Evolutionary conservation across 176 grass and related monocot genomes (phyloP), one percentile per base, ranked within the genome.

Genomic region (Tuctoria greenei): DNA sequence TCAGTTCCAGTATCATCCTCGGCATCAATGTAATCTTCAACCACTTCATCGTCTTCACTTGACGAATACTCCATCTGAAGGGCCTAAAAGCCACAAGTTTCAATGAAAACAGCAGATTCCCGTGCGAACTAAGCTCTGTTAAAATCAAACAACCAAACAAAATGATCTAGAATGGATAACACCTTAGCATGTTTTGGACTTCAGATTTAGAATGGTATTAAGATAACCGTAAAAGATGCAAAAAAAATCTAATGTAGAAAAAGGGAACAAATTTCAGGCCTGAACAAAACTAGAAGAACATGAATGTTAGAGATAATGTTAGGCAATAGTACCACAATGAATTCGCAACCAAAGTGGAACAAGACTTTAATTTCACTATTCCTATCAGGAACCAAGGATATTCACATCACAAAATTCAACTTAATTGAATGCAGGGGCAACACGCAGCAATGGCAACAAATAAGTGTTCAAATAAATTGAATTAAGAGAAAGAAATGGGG

Each of bases 51-150:
- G 0, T 94, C 89, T 64, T 94, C 91, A 57, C 95, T 94, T 75
- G 95, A 98, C 25, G 91, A 88, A 77, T 88, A 84, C 82, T 94
- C 91, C 95, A 98, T 98, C 42, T n/a, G 69, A 38, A 50, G 46
- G 57, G 35, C 36, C 11, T 4, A 61, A 67, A 67, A 25, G 18
- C n/a, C 36, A 66, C 25, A 37, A 62, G 6, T 72, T 76, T 67
- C 38, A 72, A 61, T 9, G 24, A 7, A 16, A 14, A 62, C 41
- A 61, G 10, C 31, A 34, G 34, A 4, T n/a, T 47, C 40, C 18
- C 6, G 4, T 44, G 71, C 27, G 0, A 37, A 51, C 0, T 3
- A 49, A 72, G 20, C 28, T 26, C 66, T 87, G 41, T 20, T 62
- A 71, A 15, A 72, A 77, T 72, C 6, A 82, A 73, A 50, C 36